phyloP scores from a whole-genome alignment of 1,284 basidiomycete species.

The Cystobasidium slooffiae region DNA sequence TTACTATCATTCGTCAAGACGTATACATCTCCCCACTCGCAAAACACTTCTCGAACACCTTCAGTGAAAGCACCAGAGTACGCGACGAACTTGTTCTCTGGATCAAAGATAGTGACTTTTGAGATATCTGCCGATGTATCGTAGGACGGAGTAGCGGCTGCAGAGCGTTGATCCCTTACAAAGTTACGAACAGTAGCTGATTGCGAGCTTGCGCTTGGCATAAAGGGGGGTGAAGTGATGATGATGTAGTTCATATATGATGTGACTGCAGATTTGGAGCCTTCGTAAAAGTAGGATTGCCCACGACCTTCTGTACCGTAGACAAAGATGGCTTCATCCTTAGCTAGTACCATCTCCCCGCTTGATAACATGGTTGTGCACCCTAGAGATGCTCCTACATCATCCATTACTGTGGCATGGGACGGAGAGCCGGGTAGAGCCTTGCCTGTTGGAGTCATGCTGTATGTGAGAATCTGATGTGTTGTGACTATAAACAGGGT shows the following conservation, averaged over 20 bases:
- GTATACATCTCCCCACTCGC: conserved; percentile 76
- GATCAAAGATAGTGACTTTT: conserved; percentile 87
- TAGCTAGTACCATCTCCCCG: conserved; percentile 78
- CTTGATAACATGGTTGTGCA: conserved; percentile 79
- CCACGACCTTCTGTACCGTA: conserved; percentile 82
- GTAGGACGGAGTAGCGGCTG: conserved; percentile 1
- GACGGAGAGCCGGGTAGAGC: conserved; percentile 24
- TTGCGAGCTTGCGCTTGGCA: conserved; percentile 67
- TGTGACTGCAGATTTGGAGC: conserved; percentile 63
- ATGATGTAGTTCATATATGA: conserved; percentile 80
- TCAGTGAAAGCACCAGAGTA: conserved; percentile 77
- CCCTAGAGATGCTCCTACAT: conserved; percentile 79
- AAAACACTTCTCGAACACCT: conserved; percentile 78
- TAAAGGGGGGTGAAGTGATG: conserved; percentile 83
- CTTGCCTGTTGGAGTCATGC: conserved; percentile 64
- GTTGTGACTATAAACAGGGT: conserved; percentile 84
- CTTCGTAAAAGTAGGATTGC: conserved; percentile 87
- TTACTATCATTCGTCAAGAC: conserved; percentile 75
- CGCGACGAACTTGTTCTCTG: conserved; percentile 83
- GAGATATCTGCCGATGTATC: conserved; percentile 68
- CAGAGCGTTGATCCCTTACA: conserved; percentile 56
- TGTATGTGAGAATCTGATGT: conserved; percentile 75
- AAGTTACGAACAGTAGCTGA: conserved; percentile 77
- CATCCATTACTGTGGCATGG: conserved; percentile 71
- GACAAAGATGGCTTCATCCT: conserved; percentile 89